Percentiles rank a stretch among this genome's conserved stretches.
These are phyloP conservation scores for Mycena kentingensis DNA, from an alignment of 768 basidiomycete genomes.

Conservation along the genomic window DNA sequence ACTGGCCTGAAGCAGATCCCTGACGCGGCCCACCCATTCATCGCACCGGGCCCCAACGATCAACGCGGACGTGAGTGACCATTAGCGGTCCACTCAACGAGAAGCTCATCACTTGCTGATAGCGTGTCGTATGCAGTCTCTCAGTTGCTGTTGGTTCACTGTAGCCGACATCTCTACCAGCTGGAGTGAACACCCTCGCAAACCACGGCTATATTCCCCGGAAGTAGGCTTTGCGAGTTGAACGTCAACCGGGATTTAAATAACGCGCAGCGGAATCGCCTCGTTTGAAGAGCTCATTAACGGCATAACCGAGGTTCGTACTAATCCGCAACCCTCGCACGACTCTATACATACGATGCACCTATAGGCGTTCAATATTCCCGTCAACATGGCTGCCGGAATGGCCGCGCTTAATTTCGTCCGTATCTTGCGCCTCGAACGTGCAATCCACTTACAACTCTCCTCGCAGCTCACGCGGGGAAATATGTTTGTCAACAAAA, in stretches of 20 bases:
- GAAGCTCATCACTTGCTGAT: background rate
- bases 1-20: slow-evolving; percentile 20
- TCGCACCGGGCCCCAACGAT: slow-evolving; percentile 21
- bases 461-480: slow-evolving; percentile 16
- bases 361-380: slow-evolving; percentile 17
- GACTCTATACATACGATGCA: background rate
- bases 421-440: background rate
- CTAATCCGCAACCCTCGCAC: background rate
- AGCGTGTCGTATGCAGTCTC: slow-evolving; percentile 18
- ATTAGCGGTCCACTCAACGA: background rate
- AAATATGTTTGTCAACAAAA: slow-evolving; percentile 18
- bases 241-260: background rate
- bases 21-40: slow-evolving; percentile 20
- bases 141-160: background rate
- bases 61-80: slow-evolving; percentile 20
- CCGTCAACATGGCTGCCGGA: slow-evolving; percentile 4
- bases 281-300: slow-evolving; percentile 19
- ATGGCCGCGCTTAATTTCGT: slow-evolving; percentile 21
- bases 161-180: slow-evolving; percentile 1
- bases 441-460: background rate
- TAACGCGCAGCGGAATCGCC: slow-evolving; percentile 19
- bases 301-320: slow-evolving; percentile 20
- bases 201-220: no score
- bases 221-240: slow-evolving; percentile 5
- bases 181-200: slow-evolving; percentile 23